Conservation (phyloP, 2,329 filamentous ascomycete genomes). For the Calonectria fujianensis region DNA sequence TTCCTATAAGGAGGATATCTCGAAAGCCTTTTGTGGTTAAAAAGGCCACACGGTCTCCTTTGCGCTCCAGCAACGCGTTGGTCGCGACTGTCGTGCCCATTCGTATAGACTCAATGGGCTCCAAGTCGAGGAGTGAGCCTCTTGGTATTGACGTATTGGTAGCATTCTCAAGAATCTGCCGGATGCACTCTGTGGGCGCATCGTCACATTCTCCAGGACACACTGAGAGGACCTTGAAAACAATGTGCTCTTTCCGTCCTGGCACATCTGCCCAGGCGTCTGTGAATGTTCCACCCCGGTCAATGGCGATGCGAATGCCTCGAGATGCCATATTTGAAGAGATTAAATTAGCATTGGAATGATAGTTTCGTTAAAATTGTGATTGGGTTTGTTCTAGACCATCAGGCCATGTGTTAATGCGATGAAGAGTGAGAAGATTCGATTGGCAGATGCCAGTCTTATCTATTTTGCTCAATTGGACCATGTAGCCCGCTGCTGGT, state of each 20-base stretch:
- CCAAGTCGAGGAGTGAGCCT: constrained; percentile 59
- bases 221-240: constrained; percentile 63
- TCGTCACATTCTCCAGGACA: constrained; percentile 84
- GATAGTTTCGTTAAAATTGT: too few relatives aligned
- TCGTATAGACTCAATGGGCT: constrained; percentile 77
- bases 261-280: constrained; percentile 53
- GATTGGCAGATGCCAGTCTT: background rate
- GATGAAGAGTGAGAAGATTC: too few relatives aligned
- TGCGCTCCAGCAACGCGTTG: constrained; percentile 84
- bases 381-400: too few relatives aligned
- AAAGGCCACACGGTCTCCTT: constrained; percentile 82
- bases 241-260: constrained; percentile 48
- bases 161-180: constrained; percentile 64
- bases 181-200: constrained; percentile 83
- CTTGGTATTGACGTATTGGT: constrained; percentile 58
- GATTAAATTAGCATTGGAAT: too few relatives aligned
- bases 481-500: too few relatives aligned
- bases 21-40: constrained; percentile 84
- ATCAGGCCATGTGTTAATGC: too few relatives aligned
- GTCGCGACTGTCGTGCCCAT: constrained; percentile 90
- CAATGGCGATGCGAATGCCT: constrained; percentile 56
- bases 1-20: constrained; percentile 83
- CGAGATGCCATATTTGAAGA: constrained; percentile 45
- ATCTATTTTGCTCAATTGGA: background rate
- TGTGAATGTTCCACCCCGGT: constrained; percentile 56